Evolutionary conservation across 1,284 basidiomycete species (phyloP), one percentile per base, ranked within the genome.

Genomic region (Pholiota adiposa): DNA sequence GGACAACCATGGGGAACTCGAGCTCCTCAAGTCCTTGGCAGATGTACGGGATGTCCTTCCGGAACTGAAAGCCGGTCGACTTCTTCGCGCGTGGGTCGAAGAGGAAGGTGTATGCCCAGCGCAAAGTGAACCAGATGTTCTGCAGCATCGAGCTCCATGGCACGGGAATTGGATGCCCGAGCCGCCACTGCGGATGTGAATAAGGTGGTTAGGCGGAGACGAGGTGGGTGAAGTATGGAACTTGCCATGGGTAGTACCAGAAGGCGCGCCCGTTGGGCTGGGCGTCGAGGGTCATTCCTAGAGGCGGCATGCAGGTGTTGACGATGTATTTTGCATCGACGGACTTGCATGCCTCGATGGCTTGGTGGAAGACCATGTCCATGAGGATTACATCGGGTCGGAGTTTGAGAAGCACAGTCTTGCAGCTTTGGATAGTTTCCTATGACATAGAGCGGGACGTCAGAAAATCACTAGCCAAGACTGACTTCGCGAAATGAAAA

Each of bases 351-450:
- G 50, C 50, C 18, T 51, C 50, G 18, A 51, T 51, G 6, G 50
- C 50, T 51, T 51, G 50, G 18, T 51, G 50, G 19, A 51, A 51
- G 16, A 51, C 50, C 50, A 51, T 51, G 50, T 51, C 50, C 50
- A 51, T 51, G 5, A 51, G 34, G 11, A 51, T 51, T 21, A 51
- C 50, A n/a, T 51, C 50, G 50, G 50, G 50, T 33, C 36, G 33
- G 2, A 51, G 2, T 2, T 16, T 12, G n/a, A 51, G 50, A 21
- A 38, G 33, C 8, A 51, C 18, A 9, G 7, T 21, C 23, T 51
- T 51, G 50, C 50, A 51, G 33, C 33, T 51, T 9, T 51, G 50
- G n/a, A 51, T 23, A 21, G 50, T 51, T 9, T 51, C 50, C 50
- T 51, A 21, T 8, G 1, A 38, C 23, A 36, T n/a, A n/a, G n/a